Conservation (phyloP, 352 stramenopile genomes). For the Pythium biforme region DNA sequence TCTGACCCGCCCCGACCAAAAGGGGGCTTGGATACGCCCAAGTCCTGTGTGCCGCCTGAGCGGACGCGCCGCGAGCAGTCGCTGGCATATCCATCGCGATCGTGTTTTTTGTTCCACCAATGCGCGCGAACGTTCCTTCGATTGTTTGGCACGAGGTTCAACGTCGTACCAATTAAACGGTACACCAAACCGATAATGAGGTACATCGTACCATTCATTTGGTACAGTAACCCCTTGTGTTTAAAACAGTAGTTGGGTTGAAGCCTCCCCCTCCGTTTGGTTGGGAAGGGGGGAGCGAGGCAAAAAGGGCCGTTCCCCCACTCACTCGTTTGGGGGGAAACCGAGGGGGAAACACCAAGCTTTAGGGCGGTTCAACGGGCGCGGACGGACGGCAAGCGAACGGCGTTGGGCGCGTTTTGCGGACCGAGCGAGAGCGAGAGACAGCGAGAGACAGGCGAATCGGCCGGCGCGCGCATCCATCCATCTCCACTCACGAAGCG, state of each 20-base stretch:
- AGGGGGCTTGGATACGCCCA: not conserved
- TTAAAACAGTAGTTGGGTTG: conserved; percentile 28
- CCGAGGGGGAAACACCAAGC: not conserved
- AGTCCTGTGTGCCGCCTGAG: not conserved
- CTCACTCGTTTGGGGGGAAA: not conserved
- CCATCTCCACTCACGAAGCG: too few species aligned
- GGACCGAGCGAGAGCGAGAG: not conserved
- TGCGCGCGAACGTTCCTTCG: conserved; percentile 3
- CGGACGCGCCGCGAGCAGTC: not conserved
- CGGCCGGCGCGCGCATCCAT: too few species aligned
- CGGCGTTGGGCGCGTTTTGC: too few species aligned
- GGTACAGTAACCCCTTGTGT: conserved; percentile 12
- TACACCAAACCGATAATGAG: not conserved
- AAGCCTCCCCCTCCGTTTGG: conserved; percentile 18
- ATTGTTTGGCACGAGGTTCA: not conserved
- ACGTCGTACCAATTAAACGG: not conserved
- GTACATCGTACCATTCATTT: conserved; percentile 3
- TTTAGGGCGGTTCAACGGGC: not conserved
- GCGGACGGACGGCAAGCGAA: not conserved
- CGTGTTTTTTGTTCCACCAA: not conserved
- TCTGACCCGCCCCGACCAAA: too few species aligned
- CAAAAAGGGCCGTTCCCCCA: not conserved
- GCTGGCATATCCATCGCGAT: not conserved
- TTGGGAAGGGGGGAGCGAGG: conserved; percentile 17
- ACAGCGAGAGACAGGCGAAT: not conserved